Conservation (phyloP, 306 rosid genomes). For the Adenanthera pavonina region DNA sequence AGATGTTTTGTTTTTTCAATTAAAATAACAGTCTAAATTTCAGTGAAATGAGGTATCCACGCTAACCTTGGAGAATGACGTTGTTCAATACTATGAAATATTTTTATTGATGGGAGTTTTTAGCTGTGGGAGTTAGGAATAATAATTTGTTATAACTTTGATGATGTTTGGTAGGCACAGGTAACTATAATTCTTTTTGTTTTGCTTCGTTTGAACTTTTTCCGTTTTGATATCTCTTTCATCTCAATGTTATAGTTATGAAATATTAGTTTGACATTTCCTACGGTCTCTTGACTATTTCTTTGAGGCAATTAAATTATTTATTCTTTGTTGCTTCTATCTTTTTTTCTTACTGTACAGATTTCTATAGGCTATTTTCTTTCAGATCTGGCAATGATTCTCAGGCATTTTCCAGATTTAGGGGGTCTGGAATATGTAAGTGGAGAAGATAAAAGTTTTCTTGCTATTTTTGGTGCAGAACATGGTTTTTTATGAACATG, state of each 20-base stretch:
- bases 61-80: no score
- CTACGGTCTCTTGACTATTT: background rate
- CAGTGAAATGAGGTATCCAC: no score
- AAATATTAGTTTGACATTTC: background rate
- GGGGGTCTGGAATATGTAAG: conserved; percentile 88
- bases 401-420: conserved; percentile 73
- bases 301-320: background rate
- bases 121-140: background rate
- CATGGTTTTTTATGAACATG: background rate
- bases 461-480: background rate
- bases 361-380: conserved; percentile 76
- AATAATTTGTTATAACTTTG: background rate
- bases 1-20: background rate
- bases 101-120: background rate
- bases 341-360: conserved; percentile 47
- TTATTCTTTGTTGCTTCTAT: conserved; percentile 10
- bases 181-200: background rate
- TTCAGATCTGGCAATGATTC: conserved; percentile 76
- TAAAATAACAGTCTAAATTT: background rate
- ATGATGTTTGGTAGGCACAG: background rate
- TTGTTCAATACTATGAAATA: background rate
- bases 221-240: background rate
- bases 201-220: background rate
- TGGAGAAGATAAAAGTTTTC: conserved; percentile 29
- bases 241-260: background rate